These are phyloP conservation scores for Triticum timopheevii DNA, from an alignment of 176 grass and related monocot species.

Conservation along the genomic window DNA sequence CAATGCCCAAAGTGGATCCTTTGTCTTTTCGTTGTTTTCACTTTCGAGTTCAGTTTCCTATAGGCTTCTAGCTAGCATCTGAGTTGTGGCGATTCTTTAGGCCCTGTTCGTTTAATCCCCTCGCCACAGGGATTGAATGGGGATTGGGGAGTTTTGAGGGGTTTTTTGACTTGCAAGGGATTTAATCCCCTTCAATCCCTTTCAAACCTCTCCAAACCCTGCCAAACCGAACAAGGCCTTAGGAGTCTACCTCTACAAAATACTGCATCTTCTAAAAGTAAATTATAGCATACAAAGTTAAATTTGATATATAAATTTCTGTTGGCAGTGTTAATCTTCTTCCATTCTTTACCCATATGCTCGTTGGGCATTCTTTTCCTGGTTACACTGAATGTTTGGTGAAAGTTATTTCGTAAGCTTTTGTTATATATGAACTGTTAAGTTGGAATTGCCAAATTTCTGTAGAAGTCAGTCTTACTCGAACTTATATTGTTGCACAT, in stretches of 20 bases:
- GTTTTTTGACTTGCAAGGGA: no score
- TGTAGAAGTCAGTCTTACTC: neutral
- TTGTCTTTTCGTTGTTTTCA: conserved; percentile 16
- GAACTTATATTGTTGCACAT: neutral
- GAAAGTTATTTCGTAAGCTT: neutral
- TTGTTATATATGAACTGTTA: neutral
- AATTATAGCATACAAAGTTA: neutral
- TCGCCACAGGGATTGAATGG: no score
- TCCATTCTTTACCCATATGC: conserved; percentile 5
- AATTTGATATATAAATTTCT: neutral
- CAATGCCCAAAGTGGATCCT: neutral
- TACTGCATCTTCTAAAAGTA: neutral
- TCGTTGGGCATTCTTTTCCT: neutral
- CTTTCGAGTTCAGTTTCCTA: neutral
- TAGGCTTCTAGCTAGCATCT: conserved; percentile 20
- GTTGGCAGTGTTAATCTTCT: neutral
- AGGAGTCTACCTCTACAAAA: neutral
- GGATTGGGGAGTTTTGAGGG: no score
- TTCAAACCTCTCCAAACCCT: no score
- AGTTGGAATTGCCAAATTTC: neutral
- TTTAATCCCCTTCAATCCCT: no score
- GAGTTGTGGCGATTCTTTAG: neutral
- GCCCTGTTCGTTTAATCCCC: no score
- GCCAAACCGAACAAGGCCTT: no score
- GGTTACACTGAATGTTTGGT: neutral